These are phyloP conservation scores for Aureobasidium lini DNA, from an alignment of 2,329 filamentous ascomycete species.

Conservation along the genomic window DNA sequence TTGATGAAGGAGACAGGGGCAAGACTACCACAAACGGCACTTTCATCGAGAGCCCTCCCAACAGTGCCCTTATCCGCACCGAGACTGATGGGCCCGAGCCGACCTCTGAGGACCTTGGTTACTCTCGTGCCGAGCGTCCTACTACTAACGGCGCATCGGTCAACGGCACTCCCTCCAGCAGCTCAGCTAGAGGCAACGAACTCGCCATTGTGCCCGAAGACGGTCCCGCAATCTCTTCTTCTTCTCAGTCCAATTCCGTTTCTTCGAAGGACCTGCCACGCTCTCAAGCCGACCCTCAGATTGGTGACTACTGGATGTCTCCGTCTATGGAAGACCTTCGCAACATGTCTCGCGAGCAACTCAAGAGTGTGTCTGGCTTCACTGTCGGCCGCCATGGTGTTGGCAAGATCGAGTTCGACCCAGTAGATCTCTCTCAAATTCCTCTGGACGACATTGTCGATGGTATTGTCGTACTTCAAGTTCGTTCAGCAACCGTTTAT, in stretches of 20 bases:
- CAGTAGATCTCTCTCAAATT: conserved; percentile 73
- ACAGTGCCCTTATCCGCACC: conserved; percentile 46
- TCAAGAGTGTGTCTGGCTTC: conserved; percentile 66
- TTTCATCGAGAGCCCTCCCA: conserved; percentile 33
- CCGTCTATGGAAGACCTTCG: conserved; percentile 68
- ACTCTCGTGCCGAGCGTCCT: conserved; percentile 45
- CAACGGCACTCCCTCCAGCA: conserved; percentile 52
- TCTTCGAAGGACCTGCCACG: conserved; percentile 12
- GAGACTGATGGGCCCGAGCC: conserved; percentile 44
- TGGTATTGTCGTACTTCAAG: conserved; percentile 65
- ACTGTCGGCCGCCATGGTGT: conserved; percentile 75
- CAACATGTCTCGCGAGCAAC: conserved; percentile 71
- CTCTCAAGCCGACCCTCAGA: conserved; percentile 36
- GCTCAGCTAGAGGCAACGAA: conserved; percentile 62
- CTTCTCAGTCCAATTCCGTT: not conserved
- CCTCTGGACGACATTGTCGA: conserved; percentile 74
- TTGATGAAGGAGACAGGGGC: conserved; percentile 46
- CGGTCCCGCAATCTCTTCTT: conserved; percentile 30
- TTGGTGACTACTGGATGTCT: conserved; percentile 80
- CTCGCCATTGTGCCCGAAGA: conserved; percentile 74
- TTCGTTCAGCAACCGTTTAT: conserved; percentile 84
- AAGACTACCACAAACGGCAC: conserved; percentile 22
- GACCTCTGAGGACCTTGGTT: conserved; percentile 52
- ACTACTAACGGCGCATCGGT: conserved; percentile 28
- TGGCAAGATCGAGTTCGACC: conserved; percentile 74